phyloP scores from a whole-genome alignment of 2,329 filamentous ascomycete species.

The Colletotrichum nymphaeae region DNA sequence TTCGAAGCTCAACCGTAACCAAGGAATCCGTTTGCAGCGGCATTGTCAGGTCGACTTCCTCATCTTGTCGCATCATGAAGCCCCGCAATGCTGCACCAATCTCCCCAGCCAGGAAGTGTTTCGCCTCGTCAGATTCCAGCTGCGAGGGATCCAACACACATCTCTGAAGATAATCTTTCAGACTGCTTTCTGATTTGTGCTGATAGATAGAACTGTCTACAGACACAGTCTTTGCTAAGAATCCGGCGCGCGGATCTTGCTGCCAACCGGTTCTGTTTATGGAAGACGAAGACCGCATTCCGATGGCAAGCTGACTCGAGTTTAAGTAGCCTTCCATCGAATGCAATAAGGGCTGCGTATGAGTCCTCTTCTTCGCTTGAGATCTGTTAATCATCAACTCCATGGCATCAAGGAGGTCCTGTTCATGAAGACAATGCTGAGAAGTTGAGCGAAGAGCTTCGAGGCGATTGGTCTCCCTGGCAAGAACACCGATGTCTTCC shows the following conservation, averaged over 20 bases:
- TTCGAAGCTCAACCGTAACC: constrained; percentile 39
- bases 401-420: constrained; percentile 37
- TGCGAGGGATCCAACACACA: background rate
- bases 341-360: background rate
- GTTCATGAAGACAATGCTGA: constrained; percentile 36
- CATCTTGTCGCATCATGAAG: constrained; percentile 35
- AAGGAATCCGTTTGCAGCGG: constrained; percentile 39
- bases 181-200: background rate
- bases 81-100: constrained; percentile 14
- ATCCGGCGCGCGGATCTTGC: constrained; percentile 39
- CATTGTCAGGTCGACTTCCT: constrained; percentile 2
- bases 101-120: constrained; percentile 13
- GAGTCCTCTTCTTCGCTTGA: background rate
- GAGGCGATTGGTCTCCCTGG: constrained; percentile 33
- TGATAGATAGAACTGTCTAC: constrained; percentile 14
- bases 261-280: constrained; percentile 34
- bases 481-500: constrained; percentile 51
- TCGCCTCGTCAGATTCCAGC: constrained; percentile 5
- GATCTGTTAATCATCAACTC: constrained; percentile 27
- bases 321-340: constrained; percentile 16
- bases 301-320: constrained; percentile 36
- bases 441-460: constrained; percentile 26
- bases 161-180: constrained; percentile 11
- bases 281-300: constrained; percentile 25
- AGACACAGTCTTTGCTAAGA: constrained; percentile 1